Evolutionary conservation across 2,329 filamentous ascomycete species (phyloP), one percentile per base, ranked within the genome.

Genomic region (Penicillium sp.): DNA sequence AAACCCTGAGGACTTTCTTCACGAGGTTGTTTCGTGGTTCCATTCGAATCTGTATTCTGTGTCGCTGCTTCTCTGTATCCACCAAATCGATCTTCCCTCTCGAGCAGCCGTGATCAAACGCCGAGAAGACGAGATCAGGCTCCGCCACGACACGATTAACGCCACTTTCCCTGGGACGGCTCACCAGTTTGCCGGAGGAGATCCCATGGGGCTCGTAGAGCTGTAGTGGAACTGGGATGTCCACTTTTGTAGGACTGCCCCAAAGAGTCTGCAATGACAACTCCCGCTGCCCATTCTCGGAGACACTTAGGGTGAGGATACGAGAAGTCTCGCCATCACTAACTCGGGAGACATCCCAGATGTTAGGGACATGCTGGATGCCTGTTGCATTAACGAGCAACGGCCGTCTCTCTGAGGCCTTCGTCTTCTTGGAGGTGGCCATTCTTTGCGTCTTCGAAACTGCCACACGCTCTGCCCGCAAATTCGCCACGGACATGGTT

Each of bases 241-340:
- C 75, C n/a, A 91, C 73, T 39, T 83, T 84, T n/a, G 85, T 83
- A 11, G 88, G 77, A 46, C 81, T 80, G 51, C 86, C 85, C 88
- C 88, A 92, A 0, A 87, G 88, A 5, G 87, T 87, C 68, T 91
- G 88, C 9, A 89, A 74, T 58, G 85, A 89, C 14, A 92, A 71
- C 63, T 88, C 83, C 42, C 83, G 81, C 27, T 80, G 79, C 1
- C 86, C 86, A 57, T 83, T 76, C 45, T 80, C 79, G 22, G 83
- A 82, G 60, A 86, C 82, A 3, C 85, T 87, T 13, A 92, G 73
- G 24, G 89, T 83, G 2, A 91, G 73, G 46, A 92, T 86, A 57
- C 85, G 84, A 28, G 85, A 83, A 48, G 87, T 76, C 24, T 79
- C 76, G 1, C 85, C 85, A 66, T 92, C 88, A 4, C 79, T 76